Conservation (phyloP, 2,329 filamentous ascomycete species). For the Decorospora gaudefroyi region DNA sequence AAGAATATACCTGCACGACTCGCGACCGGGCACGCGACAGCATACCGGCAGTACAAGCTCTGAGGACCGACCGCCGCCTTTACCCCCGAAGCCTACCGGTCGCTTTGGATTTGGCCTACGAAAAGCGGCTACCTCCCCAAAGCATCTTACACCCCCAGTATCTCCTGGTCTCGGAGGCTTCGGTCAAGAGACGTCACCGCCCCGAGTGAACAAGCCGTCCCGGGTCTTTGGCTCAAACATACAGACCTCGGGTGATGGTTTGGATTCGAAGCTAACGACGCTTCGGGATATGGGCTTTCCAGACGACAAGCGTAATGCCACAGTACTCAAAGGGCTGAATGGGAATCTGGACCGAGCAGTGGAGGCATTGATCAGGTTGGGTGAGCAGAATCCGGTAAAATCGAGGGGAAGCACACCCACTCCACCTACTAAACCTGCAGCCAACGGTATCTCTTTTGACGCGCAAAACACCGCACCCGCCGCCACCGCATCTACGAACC, state of each 20-base stretch:
- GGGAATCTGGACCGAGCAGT: slow-evolving; percentile 86
- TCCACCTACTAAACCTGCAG: slow-evolving; percentile 55
- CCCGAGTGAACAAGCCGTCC: slow-evolving; percentile 66
- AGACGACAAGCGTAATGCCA: slow-evolving; percentile 78
- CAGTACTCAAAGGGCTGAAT: slow-evolving; percentile 78
- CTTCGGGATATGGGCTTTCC: slow-evolving; percentile 90
- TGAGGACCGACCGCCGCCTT: slow-evolving; percentile 60
- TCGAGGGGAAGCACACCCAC: slow-evolving; percentile 55
- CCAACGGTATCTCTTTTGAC: slow-evolving; percentile 53
- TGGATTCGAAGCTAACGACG: slow-evolving; percentile 75
- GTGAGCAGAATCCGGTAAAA: slow-evolving; percentile 58
- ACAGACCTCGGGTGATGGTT: slow-evolving; percentile 58
- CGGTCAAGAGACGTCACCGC: slow-evolving; percentile 42
- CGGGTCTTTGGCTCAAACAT: slow-evolving; percentile 70
- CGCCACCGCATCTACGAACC: slow-evolving; percentile 43
- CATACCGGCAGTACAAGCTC: slow-evolving; percentile 62
- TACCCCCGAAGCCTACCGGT: slow-evolving; percentile 64
- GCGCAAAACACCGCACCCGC: slow-evolving; percentile 41
- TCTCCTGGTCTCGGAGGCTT: slow-evolving; percentile 43
- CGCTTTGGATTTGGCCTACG: slow-evolving; percentile 67
- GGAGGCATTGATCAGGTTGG: slow-evolving; percentile 80
- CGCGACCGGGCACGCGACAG: slow-evolving; percentile 53
- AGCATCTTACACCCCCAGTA: slow-evolving; percentile 56
- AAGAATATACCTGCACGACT: slow-evolving; percentile 53
- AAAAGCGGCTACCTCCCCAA: slow-evolving; percentile 72